phyloP scores from a whole-genome alignment of 2,329 filamentous ascomycete species.

The Mycosphaerelloides madeirae region DNA sequence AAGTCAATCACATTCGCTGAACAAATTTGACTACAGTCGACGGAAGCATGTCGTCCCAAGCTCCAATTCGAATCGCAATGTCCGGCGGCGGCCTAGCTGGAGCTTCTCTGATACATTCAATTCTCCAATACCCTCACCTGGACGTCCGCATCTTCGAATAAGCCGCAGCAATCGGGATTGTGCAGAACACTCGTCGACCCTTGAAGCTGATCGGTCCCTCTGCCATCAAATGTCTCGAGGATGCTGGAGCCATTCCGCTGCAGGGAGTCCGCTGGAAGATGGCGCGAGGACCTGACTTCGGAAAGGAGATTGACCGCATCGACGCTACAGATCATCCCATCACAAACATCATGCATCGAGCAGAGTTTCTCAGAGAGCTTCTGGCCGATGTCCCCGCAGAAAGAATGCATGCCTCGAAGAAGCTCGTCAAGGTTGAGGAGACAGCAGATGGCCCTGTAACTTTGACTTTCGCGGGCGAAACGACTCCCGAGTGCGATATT shows the following conservation, averaged over 20 bases:
- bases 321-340: conserved; percentile 9
- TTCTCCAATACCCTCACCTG: conserved; percentile 6
- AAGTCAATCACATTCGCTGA: too few species aligned
- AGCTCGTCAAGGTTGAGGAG: conserved; percentile 6
- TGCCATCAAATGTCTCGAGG: conserved; percentile 4
- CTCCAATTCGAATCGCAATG: conserved; percentile 8
- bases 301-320: conserved; percentile 8
- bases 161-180: conserved; percentile 12
- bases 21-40: too few species aligned
- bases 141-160: conserved; percentile 14
- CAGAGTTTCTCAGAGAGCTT: conserved; percentile 9
- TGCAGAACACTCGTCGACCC: conserved; percentile 7
- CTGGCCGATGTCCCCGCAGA: conserved; percentile 6
- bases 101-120: conserved; percentile 9
- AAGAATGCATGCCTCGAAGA: conserved; percentile 12
- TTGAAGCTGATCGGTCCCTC: conserved; percentile 10
- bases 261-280: conserved; percentile 6
- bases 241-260: conserved; percentile 6
- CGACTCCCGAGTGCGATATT: conserved; percentile 5
- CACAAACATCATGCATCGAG: conserved; percentile 12
- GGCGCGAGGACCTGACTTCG: conserved; percentile 9
- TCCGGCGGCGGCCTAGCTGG: conserved; percentile 14
- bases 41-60: conserved; percentile 1
- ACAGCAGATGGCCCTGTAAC: not conserved
- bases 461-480: conserved; percentile 6